Base-by-base conservation (phyloP, 2,329 filamentous ascomycete genomes). In the Thielaviopsis musarum region DNA sequence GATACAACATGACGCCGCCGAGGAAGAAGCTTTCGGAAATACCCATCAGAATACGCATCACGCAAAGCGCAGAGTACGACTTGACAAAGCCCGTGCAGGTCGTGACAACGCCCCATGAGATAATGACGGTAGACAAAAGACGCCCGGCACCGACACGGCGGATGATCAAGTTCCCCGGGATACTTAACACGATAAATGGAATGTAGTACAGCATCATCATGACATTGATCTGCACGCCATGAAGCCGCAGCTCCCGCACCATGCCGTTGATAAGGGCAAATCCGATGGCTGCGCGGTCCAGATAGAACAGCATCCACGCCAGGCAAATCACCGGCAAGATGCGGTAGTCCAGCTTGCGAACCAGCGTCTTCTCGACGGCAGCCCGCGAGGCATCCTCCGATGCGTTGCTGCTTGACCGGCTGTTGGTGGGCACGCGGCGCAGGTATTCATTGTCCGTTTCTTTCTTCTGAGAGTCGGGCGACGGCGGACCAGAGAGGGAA, bases 191-290 rank as follows among this genome's bases (percentile, higher is more conserved):
- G 22, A 66, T 60, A n/a, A 64, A 65, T 15, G 64, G 61, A 0
- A 66, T 56, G 56, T 63, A 66, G 54, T 66, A 66, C 45, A 66
- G 53, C 2, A 65, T 62, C 21, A 66, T 60, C 13, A 65, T 62
- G 13, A 60, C 62, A 34, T 66, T 79, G 67, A 85, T 87, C 66
- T 87, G 80, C 59, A 75, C 70, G 60, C 83, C 78, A 5, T 71
- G 77, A 63, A 88, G 80, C 52, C 71, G 66, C 1, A 85, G 67
- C 65, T 83, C 79, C 1, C 71, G 64, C 64, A 84, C 79, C 15
- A 88, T 73, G 0, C 80, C 78, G 57, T 84, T 75, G 9, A 87
- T 66, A 55, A 63, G 60, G 12, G 63, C 64, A 56, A 64, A 63
- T 3, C 63, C 62, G 52, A 65, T 63, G 26, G 64, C 64, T 5